phyloP scores from a whole-genome alignment of 2,329 filamentous ascomycete species.

The Colletotrichum abscissum region DNA sequence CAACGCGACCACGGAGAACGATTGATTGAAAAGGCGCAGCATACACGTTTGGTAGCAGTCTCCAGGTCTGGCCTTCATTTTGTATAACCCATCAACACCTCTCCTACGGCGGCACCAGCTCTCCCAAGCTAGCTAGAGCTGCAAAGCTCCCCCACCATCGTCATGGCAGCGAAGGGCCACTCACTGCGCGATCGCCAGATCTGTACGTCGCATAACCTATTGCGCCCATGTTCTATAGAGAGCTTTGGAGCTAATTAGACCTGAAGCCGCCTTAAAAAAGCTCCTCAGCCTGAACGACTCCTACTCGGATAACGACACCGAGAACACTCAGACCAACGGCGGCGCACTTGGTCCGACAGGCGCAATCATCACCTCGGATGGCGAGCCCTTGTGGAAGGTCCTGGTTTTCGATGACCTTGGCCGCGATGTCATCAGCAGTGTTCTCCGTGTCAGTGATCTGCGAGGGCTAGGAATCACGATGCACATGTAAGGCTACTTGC shows the following conservation, averaged over 20 bases:
- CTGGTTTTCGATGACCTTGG: conserved; percentile 93
- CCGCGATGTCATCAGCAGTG: conserved; percentile 95
- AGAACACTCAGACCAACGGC: conserved; percentile 73
- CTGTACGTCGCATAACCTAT: conserved; percentile 45
- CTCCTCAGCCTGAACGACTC: conserved; percentile 94
- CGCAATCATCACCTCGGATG: conserved; percentile 86
- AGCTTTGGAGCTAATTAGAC: neutral
- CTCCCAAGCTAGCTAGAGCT: conserved; percentile 34
- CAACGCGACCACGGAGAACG: conserved; percentile 7
- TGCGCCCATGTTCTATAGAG: neutral
- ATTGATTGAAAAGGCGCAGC: conserved; percentile 11
- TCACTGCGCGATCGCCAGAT: conserved; percentile 64
- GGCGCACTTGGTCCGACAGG: conserved; percentile 72
- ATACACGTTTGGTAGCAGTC: neutral
- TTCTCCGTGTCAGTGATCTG: conserved; percentile 92
- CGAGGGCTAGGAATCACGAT: conserved; percentile 95
- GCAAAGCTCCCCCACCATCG: conserved; percentile 37
- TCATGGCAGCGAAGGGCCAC: conserved; percentile 59
- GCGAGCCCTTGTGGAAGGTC: conserved; percentile 97
- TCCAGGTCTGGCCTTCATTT: neutral
- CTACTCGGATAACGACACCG: conserved; percentile 66
- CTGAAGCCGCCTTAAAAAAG: conserved; percentile 87
- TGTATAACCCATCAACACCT: conserved; percentile 5
- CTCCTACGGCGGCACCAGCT: neutral
- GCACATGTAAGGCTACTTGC: conserved; percentile 74